Percentiles rank a stretch among this genome's conserved stretches.
phyloP scores from a whole-genome alignment of 1,139 yeast genomes.

The Zygoascus sp. region DNA sequence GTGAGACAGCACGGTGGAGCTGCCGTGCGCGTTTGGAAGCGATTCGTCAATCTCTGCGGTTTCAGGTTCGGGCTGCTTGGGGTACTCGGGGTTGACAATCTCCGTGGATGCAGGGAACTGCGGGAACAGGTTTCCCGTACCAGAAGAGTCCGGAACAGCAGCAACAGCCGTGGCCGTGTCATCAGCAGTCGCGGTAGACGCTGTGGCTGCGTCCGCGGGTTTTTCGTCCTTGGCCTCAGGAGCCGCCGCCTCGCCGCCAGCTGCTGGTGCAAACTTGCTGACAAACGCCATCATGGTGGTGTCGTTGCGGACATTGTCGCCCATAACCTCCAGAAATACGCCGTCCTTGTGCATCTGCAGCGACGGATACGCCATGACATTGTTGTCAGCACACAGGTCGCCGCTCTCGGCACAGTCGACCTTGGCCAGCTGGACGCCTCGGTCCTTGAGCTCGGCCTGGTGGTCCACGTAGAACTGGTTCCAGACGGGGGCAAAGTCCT shows the following conservation, averaged over 20 bases:
- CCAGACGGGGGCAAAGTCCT: constrained; percentile 39
- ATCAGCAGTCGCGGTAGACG: neutral
- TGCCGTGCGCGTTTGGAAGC: constrained; percentile 25
- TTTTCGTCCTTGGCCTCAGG: no score
- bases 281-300: neutral
- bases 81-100: constrained; percentile 20
- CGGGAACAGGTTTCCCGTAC: constrained; percentile 14
- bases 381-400: constrained; percentile 36
- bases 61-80: constrained; percentile 13
- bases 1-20: constrained; percentile 24
- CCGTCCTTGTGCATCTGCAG: constrained; percentile 36
- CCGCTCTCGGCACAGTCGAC: constrained; percentile 41
- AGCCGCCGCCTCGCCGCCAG: no score
- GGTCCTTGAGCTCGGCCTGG: constrained; percentile 21
- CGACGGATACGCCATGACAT: constrained; percentile 34
- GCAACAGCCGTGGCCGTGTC: neutral
- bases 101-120: constrained; percentile 17
- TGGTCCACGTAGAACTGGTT: constrained; percentile 25
- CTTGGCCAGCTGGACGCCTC: constrained; percentile 34
- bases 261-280: neutral
- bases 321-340: constrained; percentile 25
- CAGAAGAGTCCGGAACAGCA: neutral
- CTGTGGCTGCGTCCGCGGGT: no score
- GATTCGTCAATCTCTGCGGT: constrained; percentile 16
- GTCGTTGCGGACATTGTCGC: constrained; percentile 23